Percentiles rank a stretch among this genome's conserved stretches.
These are phyloP conservation scores for Lactifluus volemus DNA, from an alignment of 768 basidiomycete species.

Conservation along the genomic window DNA sequence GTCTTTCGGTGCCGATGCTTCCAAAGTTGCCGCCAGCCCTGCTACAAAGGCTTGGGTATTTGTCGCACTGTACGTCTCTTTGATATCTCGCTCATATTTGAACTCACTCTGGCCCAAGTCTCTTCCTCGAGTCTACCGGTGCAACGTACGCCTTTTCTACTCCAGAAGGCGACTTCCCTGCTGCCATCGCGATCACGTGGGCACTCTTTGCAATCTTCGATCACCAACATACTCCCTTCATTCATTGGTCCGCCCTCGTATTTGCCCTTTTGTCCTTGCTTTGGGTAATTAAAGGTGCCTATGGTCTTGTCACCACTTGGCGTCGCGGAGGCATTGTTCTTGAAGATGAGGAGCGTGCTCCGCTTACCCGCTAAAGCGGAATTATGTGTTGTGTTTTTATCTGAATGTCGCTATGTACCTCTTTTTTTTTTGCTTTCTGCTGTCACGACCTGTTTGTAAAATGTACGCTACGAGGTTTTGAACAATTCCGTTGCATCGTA, in stretches of 20 bases:
- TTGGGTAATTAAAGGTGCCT: constrained; percentile 73
- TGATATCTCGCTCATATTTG: neutral
- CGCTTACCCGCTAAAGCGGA: constrained; percentile 44
- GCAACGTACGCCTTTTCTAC: constrained; percentile 93
- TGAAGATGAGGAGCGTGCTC: constrained; percentile 81
- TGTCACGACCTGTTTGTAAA: neutral
- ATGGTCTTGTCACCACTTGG: constrained; percentile 37
- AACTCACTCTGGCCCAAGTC: constrained; percentile 31
- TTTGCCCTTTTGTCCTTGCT: constrained; percentile 80
- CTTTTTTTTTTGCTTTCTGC: neutral
- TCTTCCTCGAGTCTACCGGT: constrained; percentile 89
- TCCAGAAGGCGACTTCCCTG: constrained; percentile 86
- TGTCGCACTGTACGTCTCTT: constrained; percentile 61
- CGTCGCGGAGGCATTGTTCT: constrained; percentile 49
- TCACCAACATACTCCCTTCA: constrained; percentile 62
- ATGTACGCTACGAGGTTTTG: neutral
- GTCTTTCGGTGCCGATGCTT: constrained; percentile 78
- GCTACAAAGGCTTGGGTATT: constrained; percentile 96
- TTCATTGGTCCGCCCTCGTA: constrained; percentile 84
- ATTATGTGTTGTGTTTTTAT: neutral
- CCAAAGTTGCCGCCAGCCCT: constrained; percentile 55
- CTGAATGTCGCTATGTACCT: neutral
- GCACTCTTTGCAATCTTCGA: constrained; percentile 90
- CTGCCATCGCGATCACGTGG: constrained; percentile 86
- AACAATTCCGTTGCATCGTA: too few relatives aligned